Base-by-base conservation (phyloP, 257 asterid species). In the Solanum chilense region DNA sequence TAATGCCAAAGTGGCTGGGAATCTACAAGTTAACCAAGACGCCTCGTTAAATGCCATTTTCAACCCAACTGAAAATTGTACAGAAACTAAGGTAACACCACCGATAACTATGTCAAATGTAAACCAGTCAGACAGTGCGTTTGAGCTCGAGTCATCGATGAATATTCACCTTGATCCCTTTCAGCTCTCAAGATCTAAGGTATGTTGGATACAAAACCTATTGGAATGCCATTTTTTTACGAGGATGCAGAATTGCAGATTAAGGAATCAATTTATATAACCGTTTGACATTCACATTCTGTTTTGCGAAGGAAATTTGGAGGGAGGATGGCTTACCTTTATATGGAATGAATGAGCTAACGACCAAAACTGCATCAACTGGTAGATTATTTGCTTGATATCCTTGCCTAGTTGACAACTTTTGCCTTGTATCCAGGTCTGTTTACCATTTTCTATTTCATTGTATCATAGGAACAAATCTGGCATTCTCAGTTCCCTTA, bases 101-200 rank as follows among this genome's bases (percentile, higher is more conserved):
- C 88, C 44, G 49, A 27, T 86, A 23, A 89, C 90, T 83, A 88
- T 90, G 85, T 80, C 94, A 15, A 86, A 71, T 27, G 75, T 80
- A 64, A 87, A 82, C 39, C 88, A 85, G 44, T 86, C 91, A 18
- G 89, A 87, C 82, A 2, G 86, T 69, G 74, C 92, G 14, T 64
- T 81, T 33, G 91, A 89, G 25, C 41, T 77, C n/a, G 94, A 89
- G 85, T 73, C 92, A 27, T 88, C 91, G 1, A 18, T 77, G 27
- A 91, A 66, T 83, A 82, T 87, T 88, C 91, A 87, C 76, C 88
- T 88, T 6, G 91, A 88, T 16, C 80, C 92, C 47, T 85, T 89
- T 74, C 93, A 91, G 75, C 74, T 83, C 81, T 45, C 91, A 15
- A 89, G 71, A 86, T 86, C 91, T 80, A 31, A 88, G 87, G 98